A percentile compares a stretch with the other conserved stretches of the same genome.
Conservation (phyloP, 805 yeast species). For the Vanderwaltozyma yarrowii region DNA sequence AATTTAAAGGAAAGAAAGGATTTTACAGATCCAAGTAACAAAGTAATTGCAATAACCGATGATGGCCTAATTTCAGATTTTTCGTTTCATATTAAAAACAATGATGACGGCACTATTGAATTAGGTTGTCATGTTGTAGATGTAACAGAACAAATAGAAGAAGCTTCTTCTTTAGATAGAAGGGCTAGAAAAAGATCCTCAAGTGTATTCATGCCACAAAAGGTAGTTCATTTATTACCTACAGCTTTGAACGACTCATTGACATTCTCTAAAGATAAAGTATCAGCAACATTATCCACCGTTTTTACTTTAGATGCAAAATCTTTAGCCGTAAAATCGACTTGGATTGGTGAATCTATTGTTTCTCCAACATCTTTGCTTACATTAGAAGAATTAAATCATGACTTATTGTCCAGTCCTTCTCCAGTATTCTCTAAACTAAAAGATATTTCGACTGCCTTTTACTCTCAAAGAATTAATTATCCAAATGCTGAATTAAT, state of each 20-base stretch:
- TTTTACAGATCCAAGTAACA: constrained; percentile 17
- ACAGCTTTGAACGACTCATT: constrained; percentile 45
- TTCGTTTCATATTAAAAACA: constrained; percentile 68
- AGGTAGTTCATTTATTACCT: constrained; percentile 58
- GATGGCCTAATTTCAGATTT: constrained; percentile 46
- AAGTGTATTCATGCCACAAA: constrained; percentile 79
- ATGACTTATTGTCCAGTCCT: constrained; percentile 6
- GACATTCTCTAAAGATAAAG: constrained; percentile 51
- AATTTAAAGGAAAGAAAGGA: constrained; percentile 11
- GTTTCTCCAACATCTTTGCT: constrained; percentile 43
- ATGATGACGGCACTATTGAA: constrained; percentile 48
- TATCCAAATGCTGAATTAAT: constrained; percentile 10
- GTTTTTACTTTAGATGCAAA: constrained; percentile 69
- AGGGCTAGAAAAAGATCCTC: constrained; percentile 86
- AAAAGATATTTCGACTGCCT: constrained; percentile 16
- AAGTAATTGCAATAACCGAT: constrained; percentile 28
- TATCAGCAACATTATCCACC: constrained; percentile 62
- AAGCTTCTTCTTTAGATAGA: constrained; percentile 70
- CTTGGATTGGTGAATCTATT: constrained; percentile 65
- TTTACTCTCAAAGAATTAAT: constrained; percentile 18
- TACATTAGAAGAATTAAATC: constrained; percentile 13
- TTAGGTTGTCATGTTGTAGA: constrained; percentile 84
- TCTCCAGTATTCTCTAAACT: constrained; percentile 4
- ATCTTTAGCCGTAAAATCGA: constrained; percentile 60
- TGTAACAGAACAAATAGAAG: constrained; percentile 58